phyloP scores from a whole-genome alignment of 2,329 filamentous ascomycete genomes.

The Penicillium glabrum region DNA sequence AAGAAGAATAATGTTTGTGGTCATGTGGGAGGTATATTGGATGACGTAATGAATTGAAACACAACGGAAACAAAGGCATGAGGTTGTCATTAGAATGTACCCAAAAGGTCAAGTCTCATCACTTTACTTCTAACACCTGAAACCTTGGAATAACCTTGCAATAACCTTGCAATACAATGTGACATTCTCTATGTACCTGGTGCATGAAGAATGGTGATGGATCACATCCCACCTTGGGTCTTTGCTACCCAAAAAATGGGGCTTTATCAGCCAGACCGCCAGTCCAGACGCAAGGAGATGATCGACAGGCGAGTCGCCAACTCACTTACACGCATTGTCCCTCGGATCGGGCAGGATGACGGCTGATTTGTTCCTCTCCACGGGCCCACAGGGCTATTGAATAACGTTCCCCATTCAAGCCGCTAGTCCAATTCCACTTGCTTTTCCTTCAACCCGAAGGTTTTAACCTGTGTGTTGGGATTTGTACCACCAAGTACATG shows the following conservation, averaged over 20 bases:
- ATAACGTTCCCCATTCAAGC: slow-evolving; percentile 4
- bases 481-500: neutral
- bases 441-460: slow-evolving; percentile 1
- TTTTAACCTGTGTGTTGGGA: neutral
- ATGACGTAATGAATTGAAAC: neutral
- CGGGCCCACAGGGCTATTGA: slow-evolving; percentile 16
- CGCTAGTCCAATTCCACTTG: neutral
- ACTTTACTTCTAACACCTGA: neutral
- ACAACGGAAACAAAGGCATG: neutral
- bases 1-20: slow-evolving; percentile 31
- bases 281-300: slow-evolving; percentile 22
- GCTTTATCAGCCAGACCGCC: slow-evolving; percentile 18
- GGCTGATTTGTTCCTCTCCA: slow-evolving; percentile 13
- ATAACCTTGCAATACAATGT: slow-evolving; percentile 57
- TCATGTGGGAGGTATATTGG: no score
- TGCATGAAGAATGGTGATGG: slow-evolving; percentile 3
- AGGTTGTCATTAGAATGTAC: neutral
- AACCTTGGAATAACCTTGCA: slow-evolving; percentile 51
- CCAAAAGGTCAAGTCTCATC: neutral
- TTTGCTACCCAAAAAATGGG: slow-evolving; percentile 8
- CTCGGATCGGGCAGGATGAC: slow-evolving; percentile 10
- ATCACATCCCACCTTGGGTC: slow-evolving; percentile 2
- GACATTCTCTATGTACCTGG: neutral
- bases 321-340: slow-evolving; percentile 16
- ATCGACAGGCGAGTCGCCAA: slow-evolving; percentile 22